Base-by-base conservation (phyloP, 495 filamentous ascomycete species). In the Neurospora cerealis region DNA sequence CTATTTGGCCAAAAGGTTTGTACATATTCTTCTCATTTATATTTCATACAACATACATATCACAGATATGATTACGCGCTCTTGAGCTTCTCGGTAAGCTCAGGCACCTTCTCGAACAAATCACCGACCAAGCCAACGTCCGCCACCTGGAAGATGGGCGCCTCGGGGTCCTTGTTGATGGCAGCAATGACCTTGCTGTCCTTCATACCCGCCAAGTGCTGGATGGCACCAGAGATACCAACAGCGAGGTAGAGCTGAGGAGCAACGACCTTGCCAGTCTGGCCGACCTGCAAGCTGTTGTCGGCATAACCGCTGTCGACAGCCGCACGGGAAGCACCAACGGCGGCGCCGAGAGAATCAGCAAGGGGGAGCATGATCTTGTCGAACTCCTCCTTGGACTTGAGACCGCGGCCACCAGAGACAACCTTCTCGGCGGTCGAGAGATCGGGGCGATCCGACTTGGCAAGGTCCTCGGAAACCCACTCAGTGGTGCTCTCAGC, bases 201-300 rank as follows among this genome's bases (percentile, higher is more conserved):
- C 89, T 99, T 99, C 96, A 99, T 99, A 80, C 96, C 96, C 54
- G 96, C 96, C 83, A 99, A 85, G 88, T 99, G 96, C 84, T 99
- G 96, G 75, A 99, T 99, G 32, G 96, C 96, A 69, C 96, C 96
- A 7, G 92, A 96, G 79, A 99, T 98, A 78, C 96, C 96, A 19
- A 94, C 95, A 39, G 93, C 96, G 73, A 99, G 88, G 80, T 99
- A 99, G 74, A 98, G 85, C 82, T 99, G 91, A 72, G 96, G 96
- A 54, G 96, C 96, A 40, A 99, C 94, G 74, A 97, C 96, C 89
- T 99, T 99, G 74, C 96, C 96, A 8, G 96, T 99, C 85, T 99
- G 96, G 13, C 96, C 96, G 75, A 99, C 94, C 84, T 99, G 96
- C 79, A 99, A 84, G 84, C 93, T 97, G 89, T 99, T 99, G 83